Base-by-base conservation (phyloP, 306 rosid species). In the Bauhinia variegata region DNA sequence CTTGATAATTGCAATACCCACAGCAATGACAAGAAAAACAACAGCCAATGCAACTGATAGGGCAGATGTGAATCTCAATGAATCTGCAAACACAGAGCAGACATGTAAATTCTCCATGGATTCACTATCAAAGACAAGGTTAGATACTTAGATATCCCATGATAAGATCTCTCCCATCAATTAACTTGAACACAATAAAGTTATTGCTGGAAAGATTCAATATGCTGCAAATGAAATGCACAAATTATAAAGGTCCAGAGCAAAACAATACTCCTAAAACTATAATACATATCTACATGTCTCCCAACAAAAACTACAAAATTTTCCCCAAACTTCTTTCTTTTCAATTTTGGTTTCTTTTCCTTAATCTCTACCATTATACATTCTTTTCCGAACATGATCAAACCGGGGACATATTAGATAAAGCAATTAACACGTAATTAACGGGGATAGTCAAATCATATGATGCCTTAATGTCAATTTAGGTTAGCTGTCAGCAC, bases 61-160 rank as follows among this genome's bases (percentile, higher is more conserved):
- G 39, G 97, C 93, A 4, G 97, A 91, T 32, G 97, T 86, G 79
- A 84, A 91, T 60, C 91, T 88, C 84, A 91, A 74, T 34, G 97
- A 91, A 91, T 91, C 97, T 91, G 96, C 85, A 82, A 79, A 58
- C 76, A 83, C 9, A 70, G 59, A 71, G 48, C 64, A 59, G 19
- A n/a, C 43, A n/a, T 42, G 54, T 63, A 54, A 80, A 74, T n/a
- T 60, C 70, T 54, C 59, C 56, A 17, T 60, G 28, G 3, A 31
- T 71, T n/a, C n/a, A n/a, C n/a, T n/a, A n/a, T 56, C 68, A 60
- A 67, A 23, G 18, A 43, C n/a, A 59, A 5, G 7, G 69, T 30
- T 41, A 23, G 49, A 51, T 11, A 64, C n/a, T n/a, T n/a, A n/a
- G n/a, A n/a, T 16, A 23, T 39, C 67, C 28, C 28, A 68, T 53